Conservation (phyloP, 495 filamentous ascomycete genomes). For the Umbilicaria muhlenbergii region DNA sequence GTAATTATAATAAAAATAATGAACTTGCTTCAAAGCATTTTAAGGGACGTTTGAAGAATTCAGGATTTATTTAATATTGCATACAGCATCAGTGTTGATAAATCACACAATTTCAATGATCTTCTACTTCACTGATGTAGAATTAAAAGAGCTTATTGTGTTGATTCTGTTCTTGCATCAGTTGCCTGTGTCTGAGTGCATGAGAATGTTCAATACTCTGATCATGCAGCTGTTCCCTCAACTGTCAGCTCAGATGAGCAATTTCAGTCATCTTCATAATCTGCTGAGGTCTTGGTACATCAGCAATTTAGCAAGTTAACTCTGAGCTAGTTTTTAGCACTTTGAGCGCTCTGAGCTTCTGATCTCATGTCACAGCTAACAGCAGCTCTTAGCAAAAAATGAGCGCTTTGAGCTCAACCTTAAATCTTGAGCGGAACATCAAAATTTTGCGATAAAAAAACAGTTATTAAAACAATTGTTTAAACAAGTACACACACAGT, state of each 20-base stretch:
- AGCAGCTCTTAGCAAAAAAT: no score
- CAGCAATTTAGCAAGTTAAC: no score
- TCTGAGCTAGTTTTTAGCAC: no score
- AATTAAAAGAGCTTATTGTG: slow-evolving; percentile 1
- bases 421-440: no score
- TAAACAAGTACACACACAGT: no score
- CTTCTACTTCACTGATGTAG: not conserved
- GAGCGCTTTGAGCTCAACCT: no score
- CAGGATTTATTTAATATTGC: slow-evolving; percentile 3
- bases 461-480: no score
- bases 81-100: slow-evolving; percentile 1
- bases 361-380: no score
- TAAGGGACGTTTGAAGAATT: not conserved
- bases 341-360: no score
- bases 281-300: no score
- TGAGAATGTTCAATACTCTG: not conserved
- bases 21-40: not conserved
- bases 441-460: no score
- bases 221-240: not conserved
- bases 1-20: slow-evolving; percentile 3
- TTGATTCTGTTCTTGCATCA: not conserved
- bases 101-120: not conserved
- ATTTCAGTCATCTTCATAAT: not conserved
- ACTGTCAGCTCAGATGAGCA: not conserved
- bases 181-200: not conserved